Evolutionary conservation across 2,329 filamentous ascomycete genomes (phyloP), one percentile per base, ranked within the genome.

Genomic region (Pseudogymnoascus sp.): DNA sequence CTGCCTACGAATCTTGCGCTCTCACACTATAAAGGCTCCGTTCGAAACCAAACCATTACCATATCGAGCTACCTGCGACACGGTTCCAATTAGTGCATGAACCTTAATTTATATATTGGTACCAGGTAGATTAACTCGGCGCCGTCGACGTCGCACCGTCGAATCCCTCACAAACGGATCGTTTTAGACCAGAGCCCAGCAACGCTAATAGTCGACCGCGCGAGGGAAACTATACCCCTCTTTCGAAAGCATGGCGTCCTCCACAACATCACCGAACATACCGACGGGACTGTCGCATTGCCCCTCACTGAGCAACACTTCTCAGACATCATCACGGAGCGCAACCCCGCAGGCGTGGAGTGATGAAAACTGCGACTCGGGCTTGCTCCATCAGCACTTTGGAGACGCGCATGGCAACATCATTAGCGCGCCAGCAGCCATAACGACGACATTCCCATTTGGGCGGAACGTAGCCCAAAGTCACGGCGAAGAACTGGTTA

Each of bases 51-150:
- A 46, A 14, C 41, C 41, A 46, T 46, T 46, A n/a, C 41, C 22
- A 46, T 46, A 46, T 46, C 41, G 41, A 46, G 41, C 22, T 46
- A 26, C 41, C 12, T 46, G 41, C 41, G 41, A 46, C 41, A 26
- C 41, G 22, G 6, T 46, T 26, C 22, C 6, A 26, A 46, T 14
- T 46, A 46, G 41, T 26, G 41, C 41, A 46, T 26, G 41, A 46
- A 46, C 41, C 41, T 46, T 46, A 46, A 46, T 46, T n/a, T 46
- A 46, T 26, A 46, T 46, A 46, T 46, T 46, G 41, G 41, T 46
- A 46, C 41, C 22, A 46, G 26, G 41, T 46, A 46, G 22, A 46
- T 46, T 46, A 46, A 46, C 22, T 46, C 22, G 22, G 12, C 19
- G 22, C 41, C 22, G 5, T 46, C 22, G 22, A 46, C 41, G 41